Percentiles rank a stretch among this genome's conserved stretches.
phyloP scores from a whole-genome alignment of 345 rosid genomes.

The Adansonia digitata region DNA sequence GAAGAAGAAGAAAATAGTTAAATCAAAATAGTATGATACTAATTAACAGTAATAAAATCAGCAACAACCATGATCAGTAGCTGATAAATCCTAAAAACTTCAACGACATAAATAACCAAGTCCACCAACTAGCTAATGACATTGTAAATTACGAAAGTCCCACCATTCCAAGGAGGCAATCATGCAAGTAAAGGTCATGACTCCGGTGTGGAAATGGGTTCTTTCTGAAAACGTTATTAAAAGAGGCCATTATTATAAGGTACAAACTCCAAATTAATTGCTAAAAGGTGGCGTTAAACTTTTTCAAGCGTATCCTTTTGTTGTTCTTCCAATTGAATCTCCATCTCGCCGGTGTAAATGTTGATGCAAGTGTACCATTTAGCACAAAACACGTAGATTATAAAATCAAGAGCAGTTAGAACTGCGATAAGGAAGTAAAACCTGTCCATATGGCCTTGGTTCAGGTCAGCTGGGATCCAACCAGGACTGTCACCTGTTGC shows the following conservation, averaged over 20 bases:
- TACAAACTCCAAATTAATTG: neutral
- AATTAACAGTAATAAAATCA: too few species aligned
- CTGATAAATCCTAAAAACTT: too few species aligned
- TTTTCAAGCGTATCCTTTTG: conserved; percentile 12
- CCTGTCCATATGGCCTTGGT: conserved; percentile 72
- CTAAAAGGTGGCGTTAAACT: conserved; percentile 10
- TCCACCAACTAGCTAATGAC: neutral
- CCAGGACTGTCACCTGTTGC: conserved; percentile 49
- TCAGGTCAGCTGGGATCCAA: conserved; percentile 74
- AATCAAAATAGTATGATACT: too few species aligned
- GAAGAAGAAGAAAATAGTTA: too few species aligned
- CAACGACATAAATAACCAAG: too few species aligned
- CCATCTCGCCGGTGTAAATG: conserved; percentile 30
- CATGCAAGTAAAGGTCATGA: conserved; percentile 14
- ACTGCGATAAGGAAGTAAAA: conserved; percentile 63
- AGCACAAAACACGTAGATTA: conserved; percentile 55
- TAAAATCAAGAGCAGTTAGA: conserved; percentile 58
- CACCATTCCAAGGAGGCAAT: conserved; percentile 12
- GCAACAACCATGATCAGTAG: too few species aligned
- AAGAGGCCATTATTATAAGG: neutral
- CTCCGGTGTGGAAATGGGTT: neutral
- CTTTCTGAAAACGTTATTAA: neutral
- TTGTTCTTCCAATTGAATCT: conserved; percentile 15
- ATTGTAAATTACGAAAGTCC: neutral
- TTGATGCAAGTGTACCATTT: conserved; percentile 71